Conservation (phyloP, 2,329 filamentous ascomycete species). For the Penicillium freii region DNA sequence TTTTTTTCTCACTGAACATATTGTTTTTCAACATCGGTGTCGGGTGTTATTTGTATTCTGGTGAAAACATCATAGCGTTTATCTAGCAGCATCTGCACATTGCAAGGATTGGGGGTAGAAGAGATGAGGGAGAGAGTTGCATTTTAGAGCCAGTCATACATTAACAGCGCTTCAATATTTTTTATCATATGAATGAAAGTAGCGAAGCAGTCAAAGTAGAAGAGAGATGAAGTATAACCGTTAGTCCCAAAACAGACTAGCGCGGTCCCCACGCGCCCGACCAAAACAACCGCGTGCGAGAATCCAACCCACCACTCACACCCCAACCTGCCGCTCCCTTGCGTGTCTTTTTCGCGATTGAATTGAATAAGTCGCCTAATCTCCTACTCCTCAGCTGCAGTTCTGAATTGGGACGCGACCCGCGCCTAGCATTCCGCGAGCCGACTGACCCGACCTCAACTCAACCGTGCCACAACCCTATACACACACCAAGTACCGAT, state of each 20-base stretch:
- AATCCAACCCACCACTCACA: constrained; percentile 24
- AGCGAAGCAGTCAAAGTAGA: not conserved
- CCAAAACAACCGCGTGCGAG: constrained; percentile 43
- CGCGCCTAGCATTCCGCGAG: constrained; percentile 10
- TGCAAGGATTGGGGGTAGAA: constrained; percentile 6
- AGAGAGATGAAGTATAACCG: constrained; percentile 13
- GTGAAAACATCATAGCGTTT: constrained; percentile 20
- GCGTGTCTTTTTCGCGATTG: constrained; percentile 11
- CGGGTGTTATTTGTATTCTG: constrained; percentile 12
- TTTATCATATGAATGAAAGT: not conserved
- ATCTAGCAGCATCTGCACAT: constrained; percentile 21
- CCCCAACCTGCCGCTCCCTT: constrained; percentile 19
- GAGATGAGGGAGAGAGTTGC: not conserved
- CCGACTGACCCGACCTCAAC: not conserved
- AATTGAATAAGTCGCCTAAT: constrained; percentile 2
- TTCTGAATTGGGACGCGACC: constrained; percentile 4
- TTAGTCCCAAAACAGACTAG: constrained; percentile 34
- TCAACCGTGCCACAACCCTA: constrained; percentile 4
- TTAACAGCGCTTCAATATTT: not conserved
- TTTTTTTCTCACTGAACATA: constrained; percentile 21
- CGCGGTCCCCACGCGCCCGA: constrained; percentile 38
- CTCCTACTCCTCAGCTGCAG: not conserved
- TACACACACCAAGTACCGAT: not conserved
- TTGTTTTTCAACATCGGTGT: constrained; percentile 21
- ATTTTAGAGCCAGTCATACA: constrained; percentile 1